Evolutionary conservation across 331 rosid genomes (phyloP).

Genomic region (Stylosanthes scabra): DNA sequence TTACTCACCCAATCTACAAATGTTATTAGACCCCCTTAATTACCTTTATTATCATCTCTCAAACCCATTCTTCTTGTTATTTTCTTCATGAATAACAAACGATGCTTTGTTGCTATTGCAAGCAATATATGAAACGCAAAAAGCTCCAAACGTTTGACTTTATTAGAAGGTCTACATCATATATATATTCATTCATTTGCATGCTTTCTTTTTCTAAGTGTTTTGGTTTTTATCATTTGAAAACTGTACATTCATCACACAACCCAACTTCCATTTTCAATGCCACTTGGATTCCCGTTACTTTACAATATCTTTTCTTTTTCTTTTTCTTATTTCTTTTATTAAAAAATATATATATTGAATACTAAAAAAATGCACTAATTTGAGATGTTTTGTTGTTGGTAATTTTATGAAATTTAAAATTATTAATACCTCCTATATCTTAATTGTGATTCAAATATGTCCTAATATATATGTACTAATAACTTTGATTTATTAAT

Average conservation of each 20-base stretch:
- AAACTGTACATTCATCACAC: constrained; percentile 25
- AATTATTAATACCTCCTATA: too few relatives aligned
- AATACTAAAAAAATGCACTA: too few relatives aligned
- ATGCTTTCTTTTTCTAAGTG: constrained; percentile 30
- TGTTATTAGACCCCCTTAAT: constrained; percentile 10
- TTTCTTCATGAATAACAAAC: background rate
- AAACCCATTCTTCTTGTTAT: constrained; percentile 31
- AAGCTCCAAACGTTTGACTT: constrained; percentile 45
- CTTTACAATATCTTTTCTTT: constrained; percentile 2
- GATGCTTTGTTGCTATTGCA: constrained; percentile 57
- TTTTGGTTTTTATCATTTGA: constrained; percentile 25
- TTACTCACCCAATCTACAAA: background rate
- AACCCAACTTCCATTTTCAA: constrained; percentile 37
- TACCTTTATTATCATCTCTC: background rate
- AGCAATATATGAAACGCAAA: constrained; percentile 47
- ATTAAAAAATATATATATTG: background rate
- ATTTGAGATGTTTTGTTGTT: too few relatives aligned
- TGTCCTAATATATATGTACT: too few relatives aligned
- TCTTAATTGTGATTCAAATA: too few relatives aligned
- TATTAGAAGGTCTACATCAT: constrained; percentile 49
- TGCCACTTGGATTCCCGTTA: constrained; percentile 33
- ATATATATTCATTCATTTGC: constrained; percentile 14
- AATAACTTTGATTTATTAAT: too few relatives aligned
- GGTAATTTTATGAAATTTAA: too few relatives aligned
- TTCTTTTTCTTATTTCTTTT: too few relatives aligned